Percentiles rank a stretch among this genome's conserved stretches.
Conservation (phyloP, 73 alveolate genomes). For the Uronychia setigera region DNA sequence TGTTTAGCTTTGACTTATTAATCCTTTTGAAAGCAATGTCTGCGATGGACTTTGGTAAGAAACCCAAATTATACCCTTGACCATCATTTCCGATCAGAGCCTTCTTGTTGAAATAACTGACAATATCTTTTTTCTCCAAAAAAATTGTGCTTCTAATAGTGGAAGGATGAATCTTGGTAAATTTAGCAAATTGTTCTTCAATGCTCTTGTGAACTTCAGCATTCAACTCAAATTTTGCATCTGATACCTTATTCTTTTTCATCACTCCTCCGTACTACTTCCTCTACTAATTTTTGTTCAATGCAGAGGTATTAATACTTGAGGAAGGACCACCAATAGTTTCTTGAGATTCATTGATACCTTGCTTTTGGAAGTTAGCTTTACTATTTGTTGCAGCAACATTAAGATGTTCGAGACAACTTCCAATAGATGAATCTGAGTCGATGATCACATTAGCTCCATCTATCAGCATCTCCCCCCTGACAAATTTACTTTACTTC, state of each 20-base stretch:
- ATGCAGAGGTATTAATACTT: not conserved
- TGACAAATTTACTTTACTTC: not conserved
- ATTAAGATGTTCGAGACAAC: not conserved
- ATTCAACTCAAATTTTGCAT: not conserved
- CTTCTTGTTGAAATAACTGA: no score
- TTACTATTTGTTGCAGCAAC: not conserved
- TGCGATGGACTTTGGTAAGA: not conserved
- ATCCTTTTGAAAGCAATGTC: not conserved
- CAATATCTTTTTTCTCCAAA: not conserved
- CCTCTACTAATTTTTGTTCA: not conserved
- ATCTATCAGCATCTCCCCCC: no score
- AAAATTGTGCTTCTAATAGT: not conserved
- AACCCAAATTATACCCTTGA: not conserved
- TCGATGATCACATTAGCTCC: no score
- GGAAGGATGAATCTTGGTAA: not conserved
- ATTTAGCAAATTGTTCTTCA: not conserved
- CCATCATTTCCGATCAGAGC: not conserved
- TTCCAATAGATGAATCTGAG: not conserved
- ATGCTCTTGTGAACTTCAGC: not conserved
- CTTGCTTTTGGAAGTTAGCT: not conserved
- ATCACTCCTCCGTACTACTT: not conserved
- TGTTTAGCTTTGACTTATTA: not conserved
- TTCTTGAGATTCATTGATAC: not conserved
- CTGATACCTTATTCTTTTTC: not conserved
- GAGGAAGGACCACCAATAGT: not conserved